Percentiles rank a stretch among this genome's conserved stretches.
phyloP scores from a whole-genome alignment of 202 grass and related monocot genomes.

The Brachypodium distachyon region DNA sequence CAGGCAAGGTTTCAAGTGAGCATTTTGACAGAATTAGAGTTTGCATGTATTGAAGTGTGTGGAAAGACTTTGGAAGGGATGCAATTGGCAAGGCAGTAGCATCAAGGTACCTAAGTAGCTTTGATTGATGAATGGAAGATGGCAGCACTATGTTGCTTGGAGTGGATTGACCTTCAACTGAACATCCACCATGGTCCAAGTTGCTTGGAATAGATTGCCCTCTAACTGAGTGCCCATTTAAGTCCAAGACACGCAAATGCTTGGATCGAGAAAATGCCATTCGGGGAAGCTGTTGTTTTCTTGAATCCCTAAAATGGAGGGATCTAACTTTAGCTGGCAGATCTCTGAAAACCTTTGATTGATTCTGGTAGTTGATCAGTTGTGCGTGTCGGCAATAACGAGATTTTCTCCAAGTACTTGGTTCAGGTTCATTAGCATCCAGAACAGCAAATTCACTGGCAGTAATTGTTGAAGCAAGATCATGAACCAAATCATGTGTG shows the following conservation, averaged over 20 bases:
- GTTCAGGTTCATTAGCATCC: not conserved
- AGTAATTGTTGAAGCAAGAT: not conserved
- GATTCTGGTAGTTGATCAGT: not conserved
- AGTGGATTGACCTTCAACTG: too few species aligned
- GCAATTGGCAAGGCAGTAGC: not conserved
- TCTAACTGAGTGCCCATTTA: not conserved
- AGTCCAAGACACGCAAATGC: not conserved
- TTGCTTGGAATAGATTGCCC: not conserved
- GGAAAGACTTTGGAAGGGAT: not conserved
- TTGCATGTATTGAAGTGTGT: not conserved
- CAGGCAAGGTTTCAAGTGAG: not conserved
- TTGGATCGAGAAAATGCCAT: not conserved
- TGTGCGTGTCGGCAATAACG: not conserved
- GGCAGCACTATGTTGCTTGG: not conserved
- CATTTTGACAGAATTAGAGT: not conserved
- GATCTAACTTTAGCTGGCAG: conserved; percentile 7
- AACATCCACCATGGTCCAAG: too few species aligned
- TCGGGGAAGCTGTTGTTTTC: not conserved
- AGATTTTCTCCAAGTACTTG: not conserved
- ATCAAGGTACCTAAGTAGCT: conserved; percentile 25
- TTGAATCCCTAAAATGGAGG: not conserved
- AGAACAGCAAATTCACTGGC: not conserved
- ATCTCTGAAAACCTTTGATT: not conserved
- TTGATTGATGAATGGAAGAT: not conserved
- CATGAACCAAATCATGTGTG: conserved; percentile 4